Base-by-base conservation (phyloP, 306 rosid species). In the Acacia melanoxylon region DNA sequence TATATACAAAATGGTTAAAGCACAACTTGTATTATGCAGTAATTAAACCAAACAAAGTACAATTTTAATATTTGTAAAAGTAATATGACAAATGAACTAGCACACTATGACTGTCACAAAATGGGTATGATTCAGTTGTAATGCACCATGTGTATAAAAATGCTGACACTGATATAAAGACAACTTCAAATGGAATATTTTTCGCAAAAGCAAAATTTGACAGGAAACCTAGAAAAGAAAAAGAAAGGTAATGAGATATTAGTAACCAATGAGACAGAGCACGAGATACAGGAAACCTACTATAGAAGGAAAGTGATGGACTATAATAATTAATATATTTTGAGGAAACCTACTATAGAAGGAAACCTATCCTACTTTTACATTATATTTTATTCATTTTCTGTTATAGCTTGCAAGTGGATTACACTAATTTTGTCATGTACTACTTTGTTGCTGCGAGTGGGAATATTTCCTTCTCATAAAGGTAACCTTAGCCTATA, bases 21-120 rank as follows among this genome's bases (percentile, higher is more conserved):
- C 63, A 29, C 27, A 48, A 8, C 5, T 72, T 5, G n/a, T 8
- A 51, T 4, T 31, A 44, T 16, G 25, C 24, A 72, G 42, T 25
- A 72, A 72, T 61, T 37, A 72, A 11, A 73, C 45, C 77, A 73
- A 48, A 72, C 31, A 68, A 42, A 41, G 19, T 42, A 42, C 74
- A 70, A 10, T 8, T 72, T 42, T 1, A 27, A 45, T 13, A 24
- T 45, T 62, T 48, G 24, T 10, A 27, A 8, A 72, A 48, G 62
- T 48, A 46, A 72, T 29, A 51, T 29, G 65, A 15, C 35, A 74
- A 72, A 31, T 15, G 37, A 49, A 73, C 61, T 29, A 74, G 66
- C 5, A 2, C 10, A 29, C 20, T 74, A 6, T 46, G 40, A 31
- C 12, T 9, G 63, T 74, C 31, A 72, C 76, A 27, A 48, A 27